Conservation (phyloP, 306 rosid species). For the Dicorynia guianensis region DNA sequence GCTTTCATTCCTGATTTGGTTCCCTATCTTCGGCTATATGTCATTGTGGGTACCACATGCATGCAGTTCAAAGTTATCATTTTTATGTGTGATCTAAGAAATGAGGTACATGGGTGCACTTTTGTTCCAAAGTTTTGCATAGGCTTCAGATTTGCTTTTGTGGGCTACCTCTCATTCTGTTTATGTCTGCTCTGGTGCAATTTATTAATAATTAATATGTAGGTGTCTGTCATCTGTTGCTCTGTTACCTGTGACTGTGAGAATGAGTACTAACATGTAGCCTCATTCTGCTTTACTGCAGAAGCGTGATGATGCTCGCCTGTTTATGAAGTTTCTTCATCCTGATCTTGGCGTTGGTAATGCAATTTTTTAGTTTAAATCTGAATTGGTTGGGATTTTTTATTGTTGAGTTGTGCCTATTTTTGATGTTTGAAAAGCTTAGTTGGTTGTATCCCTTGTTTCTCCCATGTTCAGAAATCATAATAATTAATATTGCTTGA, state of each 20-base stretch:
- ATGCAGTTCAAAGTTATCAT: neutral
- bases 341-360: slow-evolving; percentile 84
- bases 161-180: neutral
- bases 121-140: slow-evolving; percentile 3
- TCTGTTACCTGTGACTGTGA: slow-evolving; percentile 32
- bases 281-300: slow-evolving; percentile 47
- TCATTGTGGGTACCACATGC: neutral
- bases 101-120: neutral
- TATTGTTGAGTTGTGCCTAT: slow-evolving; percentile 5
- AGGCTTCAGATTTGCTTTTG: neutral
- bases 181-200: neutral
- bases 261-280: slow-evolving; percentile 31
- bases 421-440: slow-evolving; percentile 14
- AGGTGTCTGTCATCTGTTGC: slow-evolving; percentile 35
- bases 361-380: slow-evolving; percentile 37
- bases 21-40: neutral
- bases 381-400: slow-evolving; percentile 21
- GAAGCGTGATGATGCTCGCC: slow-evolving; percentile 87
- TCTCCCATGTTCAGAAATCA: slow-evolving; percentile 13
- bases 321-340: slow-evolving; percentile 81
- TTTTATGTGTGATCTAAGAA: neutral
- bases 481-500: slow-evolving; percentile 34
- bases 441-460: slow-evolving; percentile 16
- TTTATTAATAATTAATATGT: neutral
- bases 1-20: slow-evolving; percentile 24